A percentile compares a stretch with the other conserved stretches of the same genome.
Conservation (phyloP, 345 rosid genomes). For the Pugionium cornutum region DNA sequence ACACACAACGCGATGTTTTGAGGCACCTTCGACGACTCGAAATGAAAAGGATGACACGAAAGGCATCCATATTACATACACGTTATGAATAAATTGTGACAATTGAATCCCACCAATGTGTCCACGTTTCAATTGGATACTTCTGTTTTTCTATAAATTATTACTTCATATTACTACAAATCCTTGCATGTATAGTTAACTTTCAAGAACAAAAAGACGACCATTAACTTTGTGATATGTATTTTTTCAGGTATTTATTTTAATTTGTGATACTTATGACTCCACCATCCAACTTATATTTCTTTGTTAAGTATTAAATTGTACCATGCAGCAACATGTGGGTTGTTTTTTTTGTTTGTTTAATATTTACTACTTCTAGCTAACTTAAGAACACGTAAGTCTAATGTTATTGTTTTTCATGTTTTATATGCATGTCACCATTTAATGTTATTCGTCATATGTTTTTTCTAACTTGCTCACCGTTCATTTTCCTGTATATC, state of each 20-base stretch:
- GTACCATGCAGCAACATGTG: constrained; percentile 26
- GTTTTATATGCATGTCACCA: not conserved
- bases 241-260: not conserved
- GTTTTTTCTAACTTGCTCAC: no score
- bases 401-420: constrained; percentile 6
- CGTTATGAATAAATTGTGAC: constrained; percentile 22
- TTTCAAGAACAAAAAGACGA: not conserved
- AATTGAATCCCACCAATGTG: constrained; percentile 12
- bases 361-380: not conserved
- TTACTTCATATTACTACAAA: not conserved
- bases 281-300: constrained; percentile 21
- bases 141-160: not conserved
- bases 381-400: not conserved
- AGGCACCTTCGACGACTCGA: not conserved
- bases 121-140: constrained; percentile 22
- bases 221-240: not conserved
- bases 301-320: constrained; percentile 26
- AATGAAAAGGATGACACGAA: not conserved
- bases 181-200: constrained; percentile 2
- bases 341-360: constrained; percentile 13
- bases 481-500: no score
- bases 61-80: constrained; percentile 17
- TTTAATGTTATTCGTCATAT: no score
- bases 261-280: not conserved
- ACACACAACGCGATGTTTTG: constrained; percentile 18